Base-by-base conservation (phyloP, 2,329 filamentous ascomycete genomes). In the Talaromyces sp. region DNA sequence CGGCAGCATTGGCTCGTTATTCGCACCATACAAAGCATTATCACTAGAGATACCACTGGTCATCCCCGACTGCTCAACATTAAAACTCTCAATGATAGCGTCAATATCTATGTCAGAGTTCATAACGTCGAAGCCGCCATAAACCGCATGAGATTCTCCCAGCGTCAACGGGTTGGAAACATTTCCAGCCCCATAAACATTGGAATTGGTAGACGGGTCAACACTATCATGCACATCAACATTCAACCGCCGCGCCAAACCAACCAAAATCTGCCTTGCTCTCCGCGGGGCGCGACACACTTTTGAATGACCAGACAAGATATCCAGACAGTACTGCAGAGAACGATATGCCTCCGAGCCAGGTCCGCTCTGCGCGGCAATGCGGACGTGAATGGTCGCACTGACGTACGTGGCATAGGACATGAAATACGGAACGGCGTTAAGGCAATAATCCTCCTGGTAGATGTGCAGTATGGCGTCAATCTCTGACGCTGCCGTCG, bases 381-480 rank as follows among this genome's bases (percentile, higher is more conserved):
- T 80, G 1, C 82, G 79, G 0, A 77, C 79, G 59, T 83, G 80
- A 11, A 84, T 82, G 0, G 81, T 84, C 0, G 81, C 81, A 17
- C 78, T 78, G 3, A 84, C 81, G 60, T 84, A 85, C 0, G 81
- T 83, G 0, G 83, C 81, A 64, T 85, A 85, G 0, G 81, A 82
- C 2, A 85, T 78, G 13, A 80, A 68, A 65, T 78, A 80, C 0
- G 77, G 78, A 0, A 77, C 78, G 1, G 73, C 72, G 0, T 73
- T 73, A 3, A 80, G 69, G 1, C 74, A 76, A 49, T 79, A 78
- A 0, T 73, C 70, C n/a, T 72, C 69, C 22, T 73, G 71, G 57
- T 79, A 80, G 19, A 70, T 68, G 15, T 62, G 60, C 0, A 74
- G 66, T 10, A 76, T 70, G 62, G 75, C 70, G 19, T 76, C 71